phyloP scores from a whole-genome alignment of 2,329 filamentous ascomycete genomes.

The Diplodia scrobiculata region DNA sequence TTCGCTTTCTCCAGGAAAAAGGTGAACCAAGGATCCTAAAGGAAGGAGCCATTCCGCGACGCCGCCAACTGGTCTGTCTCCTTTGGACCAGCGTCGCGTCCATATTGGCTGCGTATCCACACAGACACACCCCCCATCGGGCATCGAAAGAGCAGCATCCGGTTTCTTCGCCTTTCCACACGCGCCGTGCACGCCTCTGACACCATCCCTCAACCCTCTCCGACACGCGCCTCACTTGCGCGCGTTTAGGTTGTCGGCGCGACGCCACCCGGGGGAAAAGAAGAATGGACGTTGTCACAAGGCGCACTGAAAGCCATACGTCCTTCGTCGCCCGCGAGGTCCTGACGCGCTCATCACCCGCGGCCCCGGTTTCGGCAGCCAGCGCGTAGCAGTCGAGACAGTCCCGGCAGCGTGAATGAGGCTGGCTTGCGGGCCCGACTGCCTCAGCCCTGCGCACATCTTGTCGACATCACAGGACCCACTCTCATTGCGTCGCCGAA shows the following conservation, averaged over 20 bases:
- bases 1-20: constrained; percentile 6
- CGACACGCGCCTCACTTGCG: background rate
- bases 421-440: background rate
- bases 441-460: constrained; percentile 15
- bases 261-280: background rate
- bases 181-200: background rate
- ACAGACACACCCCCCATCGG: background rate
- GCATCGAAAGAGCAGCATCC: background rate
- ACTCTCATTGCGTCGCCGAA: constrained; percentile 13
- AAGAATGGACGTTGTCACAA: background rate
- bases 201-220: background rate
- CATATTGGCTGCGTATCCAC: background rate
- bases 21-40: background rate
- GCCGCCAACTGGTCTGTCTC: background rate
- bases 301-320: background rate
- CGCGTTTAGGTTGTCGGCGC: constrained; percentile 6
- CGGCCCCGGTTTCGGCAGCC: background rate
- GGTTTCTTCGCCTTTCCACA: background rate
- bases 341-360: background rate
- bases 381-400: background rate
- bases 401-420: background rate
- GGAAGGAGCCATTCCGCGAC: background rate
- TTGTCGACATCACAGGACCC: constrained; percentile 17
- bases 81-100: background rate
- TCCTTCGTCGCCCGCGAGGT: background rate